Conservation (phyloP, 2,329 filamentous ascomycete genomes). For the Diaporthe capsici region DNA sequence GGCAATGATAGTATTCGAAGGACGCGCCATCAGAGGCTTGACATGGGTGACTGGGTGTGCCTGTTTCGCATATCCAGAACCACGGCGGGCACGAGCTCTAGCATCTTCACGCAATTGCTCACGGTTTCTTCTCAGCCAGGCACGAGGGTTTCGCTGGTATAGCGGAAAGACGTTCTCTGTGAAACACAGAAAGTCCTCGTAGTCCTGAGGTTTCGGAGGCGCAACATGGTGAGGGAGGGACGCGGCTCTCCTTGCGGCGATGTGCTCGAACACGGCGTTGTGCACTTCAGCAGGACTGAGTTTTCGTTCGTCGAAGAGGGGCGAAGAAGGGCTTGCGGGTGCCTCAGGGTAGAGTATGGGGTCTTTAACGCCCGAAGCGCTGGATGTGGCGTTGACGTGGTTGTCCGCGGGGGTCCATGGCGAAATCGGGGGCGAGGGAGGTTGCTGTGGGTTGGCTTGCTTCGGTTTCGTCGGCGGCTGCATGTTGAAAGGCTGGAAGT, state of each 20-base stretch:
- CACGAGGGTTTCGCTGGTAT: constrained; percentile 58
- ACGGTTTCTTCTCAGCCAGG: constrained; percentile 66
- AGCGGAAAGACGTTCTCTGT: constrained; percentile 65
- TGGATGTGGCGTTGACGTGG: constrained; percentile 48
- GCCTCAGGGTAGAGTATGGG: constrained; percentile 72
- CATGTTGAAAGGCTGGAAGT: constrained; percentile 45
- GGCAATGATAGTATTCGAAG: constrained; percentile 32
- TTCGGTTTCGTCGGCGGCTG: constrained; percentile 44
- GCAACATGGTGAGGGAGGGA: constrained; percentile 46
- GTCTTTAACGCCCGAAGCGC: constrained; percentile 58
- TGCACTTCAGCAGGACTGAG: constrained; percentile 51
- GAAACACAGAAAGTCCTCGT: constrained; percentile 67
- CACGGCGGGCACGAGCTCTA: constrained; percentile 57
- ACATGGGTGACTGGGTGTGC: constrained; percentile 57
- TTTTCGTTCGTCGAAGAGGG: constrained; percentile 63
- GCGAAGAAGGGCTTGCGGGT: constrained; percentile 57
- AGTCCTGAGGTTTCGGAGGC: constrained; percentile 67
- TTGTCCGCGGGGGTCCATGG: constrained; percentile 60
- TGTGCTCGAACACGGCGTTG: constrained; percentile 65
- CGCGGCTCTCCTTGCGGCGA: constrained; percentile 61
- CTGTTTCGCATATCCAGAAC: constrained; percentile 45
- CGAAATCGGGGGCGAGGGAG: constrained; percentile 72
- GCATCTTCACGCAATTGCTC: constrained; percentile 63
- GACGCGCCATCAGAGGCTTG: constrained; percentile 49
- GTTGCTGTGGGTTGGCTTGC: constrained; percentile 47